These are phyloP conservation scores for Cyberlindnera xishuangbannaensis DNA, from an alignment of 805 yeast genomes.

Conservation along the genomic window DNA sequence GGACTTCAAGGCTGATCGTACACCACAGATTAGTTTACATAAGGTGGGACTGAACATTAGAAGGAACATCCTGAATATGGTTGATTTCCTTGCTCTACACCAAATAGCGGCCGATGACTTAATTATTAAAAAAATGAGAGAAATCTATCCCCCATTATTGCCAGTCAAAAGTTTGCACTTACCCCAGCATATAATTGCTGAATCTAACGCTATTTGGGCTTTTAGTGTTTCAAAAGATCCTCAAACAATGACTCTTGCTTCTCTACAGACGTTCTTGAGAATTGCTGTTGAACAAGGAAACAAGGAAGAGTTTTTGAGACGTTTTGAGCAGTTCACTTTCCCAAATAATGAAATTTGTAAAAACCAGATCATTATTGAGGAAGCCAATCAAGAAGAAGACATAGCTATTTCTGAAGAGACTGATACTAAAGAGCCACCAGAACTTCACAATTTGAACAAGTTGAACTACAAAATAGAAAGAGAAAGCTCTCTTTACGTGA, in stretches of 20 bases:
- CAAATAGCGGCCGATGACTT: slow-evolving; percentile 15
- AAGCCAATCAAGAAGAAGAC: slow-evolving; percentile 13
- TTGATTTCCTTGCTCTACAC: slow-evolving; percentile 31
- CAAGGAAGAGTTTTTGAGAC: slow-evolving; percentile 30
- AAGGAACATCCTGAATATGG: slow-evolving; percentile 37
- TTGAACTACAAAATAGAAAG: slow-evolving; percentile 14
- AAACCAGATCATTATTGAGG: slow-evolving; percentile 10
- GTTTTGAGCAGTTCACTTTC: slow-evolving; percentile 32
- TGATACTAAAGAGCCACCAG: slow-evolving; percentile 17
- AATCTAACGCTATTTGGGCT: slow-evolving; percentile 73
- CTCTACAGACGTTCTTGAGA: slow-evolving; percentile 47
- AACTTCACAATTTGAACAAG: slow-evolving; percentile 5
- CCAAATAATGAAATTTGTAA: slow-evolving; percentile 21
- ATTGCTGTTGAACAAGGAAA: slow-evolving; percentile 35
- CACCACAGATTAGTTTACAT: slow-evolving; percentile 34
- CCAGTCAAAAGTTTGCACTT: slow-evolving; percentile 44
- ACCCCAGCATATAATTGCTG: slow-evolving; percentile 50
- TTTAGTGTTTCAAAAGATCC: slow-evolving; percentile 43
- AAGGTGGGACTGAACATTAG: slow-evolving; percentile 44
- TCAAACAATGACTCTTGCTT: slow-evolving; percentile 33
- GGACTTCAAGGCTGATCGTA: slow-evolving; percentile 27
- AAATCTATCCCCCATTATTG: slow-evolving; percentile 56
- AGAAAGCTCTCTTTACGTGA: slow-evolving; percentile 17
- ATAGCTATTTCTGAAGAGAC: slow-evolving; percentile 4
- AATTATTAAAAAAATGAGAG: slow-evolving; percentile 13